A percentile compares a stretch with the other conserved stretches of the same genome.
Conservation (phyloP, 1,284 basidiomycete genomes). For the Cystobasidiaceae sp. region DNA sequence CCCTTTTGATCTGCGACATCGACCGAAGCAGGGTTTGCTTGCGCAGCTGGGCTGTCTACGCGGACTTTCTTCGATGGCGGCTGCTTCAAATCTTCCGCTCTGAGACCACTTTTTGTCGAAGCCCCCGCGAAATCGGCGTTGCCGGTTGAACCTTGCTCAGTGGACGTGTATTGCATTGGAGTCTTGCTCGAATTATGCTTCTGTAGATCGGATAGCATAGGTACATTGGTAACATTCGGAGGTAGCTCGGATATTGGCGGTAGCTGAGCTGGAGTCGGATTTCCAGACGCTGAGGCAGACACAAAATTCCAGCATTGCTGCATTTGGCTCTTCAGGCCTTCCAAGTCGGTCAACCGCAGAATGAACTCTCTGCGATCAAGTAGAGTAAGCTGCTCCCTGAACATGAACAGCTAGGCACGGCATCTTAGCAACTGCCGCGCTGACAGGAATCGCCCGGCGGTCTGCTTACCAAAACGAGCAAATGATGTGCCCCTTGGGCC, state of each 20-base stretch:
- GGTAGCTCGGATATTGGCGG: constrained; percentile 1
- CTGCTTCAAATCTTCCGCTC: constrained; percentile 39
- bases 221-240: neutral
- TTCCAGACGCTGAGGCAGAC: constrained; percentile 1
- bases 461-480: constrained; percentile 36
- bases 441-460: neutral
- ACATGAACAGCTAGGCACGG: constrained; percentile 22
- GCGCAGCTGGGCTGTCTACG: constrained; percentile 19
- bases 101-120: constrained; percentile 34
- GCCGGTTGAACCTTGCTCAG: too few relatives aligned
- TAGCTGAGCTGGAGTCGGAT: neutral
- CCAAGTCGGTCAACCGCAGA: constrained; percentile 35
- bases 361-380: constrained; percentile 34
- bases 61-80: constrained; percentile 39
- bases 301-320: constrained; percentile 38
- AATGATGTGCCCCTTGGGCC: constrained; percentile 24
- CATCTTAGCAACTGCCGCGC: neutral
- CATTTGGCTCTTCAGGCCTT: constrained; percentile 37
- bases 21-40: too few relatives aligned
- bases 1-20: too few relatives aligned
- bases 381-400: constrained; percentile 15
- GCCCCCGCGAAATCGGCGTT: constrained; percentile 9
- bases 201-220: neutral
- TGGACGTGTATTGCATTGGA: neutral
- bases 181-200: neutral